Conservation (phyloP, 805 yeast species). For the Metschnikowia kunwiensis region DNA sequence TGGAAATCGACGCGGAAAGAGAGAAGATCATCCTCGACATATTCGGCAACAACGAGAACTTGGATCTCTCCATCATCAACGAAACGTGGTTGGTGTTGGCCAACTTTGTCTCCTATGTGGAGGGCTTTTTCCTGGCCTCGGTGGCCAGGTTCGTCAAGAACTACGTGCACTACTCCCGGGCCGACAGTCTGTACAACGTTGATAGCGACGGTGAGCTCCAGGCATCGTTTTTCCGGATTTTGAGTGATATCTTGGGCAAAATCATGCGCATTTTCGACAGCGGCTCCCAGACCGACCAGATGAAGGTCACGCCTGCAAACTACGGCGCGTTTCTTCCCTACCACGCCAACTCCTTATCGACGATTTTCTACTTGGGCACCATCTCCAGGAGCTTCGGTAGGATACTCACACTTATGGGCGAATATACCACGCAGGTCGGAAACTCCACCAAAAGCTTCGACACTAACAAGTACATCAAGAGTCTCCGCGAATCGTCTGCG, state of each 20-base stretch:
- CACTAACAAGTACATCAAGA: constrained; percentile 36
- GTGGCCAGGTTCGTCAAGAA: constrained; percentile 36
- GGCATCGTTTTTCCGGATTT: constrained; percentile 24
- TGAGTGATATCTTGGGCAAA: constrained; percentile 25
- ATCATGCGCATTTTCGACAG: constrained; percentile 31
- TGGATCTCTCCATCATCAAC: constrained; percentile 40
- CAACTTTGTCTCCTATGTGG: constrained; percentile 34
- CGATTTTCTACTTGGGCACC: constrained; percentile 34
- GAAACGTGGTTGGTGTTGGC: constrained; percentile 43
- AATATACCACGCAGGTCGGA: constrained; percentile 31
- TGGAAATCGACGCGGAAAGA: constrained; percentile 25
- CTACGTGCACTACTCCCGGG: constrained; percentile 32
- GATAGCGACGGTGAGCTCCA: constrained; percentile 31
- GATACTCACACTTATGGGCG: constrained; percentile 32
- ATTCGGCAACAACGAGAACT: constrained; percentile 37
- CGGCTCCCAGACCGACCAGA: constrained; percentile 26
- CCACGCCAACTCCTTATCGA: constrained; percentile 40
- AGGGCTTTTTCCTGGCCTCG: constrained; percentile 28
- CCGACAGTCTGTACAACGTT: constrained; percentile 22
- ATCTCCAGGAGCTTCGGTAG: constrained; percentile 27
- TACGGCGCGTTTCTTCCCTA: constrained; percentile 37
- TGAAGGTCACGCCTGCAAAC: constrained; percentile 35
- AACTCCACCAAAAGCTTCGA: constrained; percentile 30
- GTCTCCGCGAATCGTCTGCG: constrained; percentile 30
- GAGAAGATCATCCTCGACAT: constrained; percentile 28